These are phyloP conservation scores for Clavispora carvajalis DNA, from an alignment of 805 yeast species.

Conservation along the genomic window DNA sequence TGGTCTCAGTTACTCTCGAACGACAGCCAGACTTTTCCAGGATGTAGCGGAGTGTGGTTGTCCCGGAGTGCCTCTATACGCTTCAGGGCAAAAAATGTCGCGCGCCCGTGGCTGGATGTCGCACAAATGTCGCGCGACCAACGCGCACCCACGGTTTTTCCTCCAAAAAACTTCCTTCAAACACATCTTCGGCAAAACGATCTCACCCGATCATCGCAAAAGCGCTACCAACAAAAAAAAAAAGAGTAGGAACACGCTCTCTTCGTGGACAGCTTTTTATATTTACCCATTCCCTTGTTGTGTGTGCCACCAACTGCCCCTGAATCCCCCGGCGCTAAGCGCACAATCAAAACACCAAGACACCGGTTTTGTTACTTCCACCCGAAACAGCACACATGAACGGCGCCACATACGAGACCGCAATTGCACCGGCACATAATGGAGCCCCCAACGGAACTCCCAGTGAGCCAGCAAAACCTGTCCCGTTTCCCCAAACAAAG, in stretches of 20 bases:
- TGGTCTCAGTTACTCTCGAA: no score
- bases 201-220: background rate
- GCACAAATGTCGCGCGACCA: background rate
- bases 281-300: background rate
- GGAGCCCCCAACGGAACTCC: background rate
- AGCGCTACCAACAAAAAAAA: background rate
- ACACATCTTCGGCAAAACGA: background rate
- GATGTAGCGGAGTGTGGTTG: no score
- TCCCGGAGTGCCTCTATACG: no score
- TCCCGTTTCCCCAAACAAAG: slow-evolving; percentile 8
- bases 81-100: background rate
- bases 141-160: slow-evolving; percentile 1
- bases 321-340: background rate
- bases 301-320: background rate
- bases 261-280: background rate
- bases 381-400: background rate
- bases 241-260: background rate
- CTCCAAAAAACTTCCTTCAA: slow-evolving; percentile 1
- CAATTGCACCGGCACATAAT: background rate
- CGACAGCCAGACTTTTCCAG: no score
- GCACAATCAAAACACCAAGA: background rate
- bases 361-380: background rate
- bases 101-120: background rate
- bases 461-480: slow-evolving; percentile 1
- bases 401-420: background rate